phyloP scores from a whole-genome alignment of 768 basidiomycete species.

The Cyclocybe cylindracea region DNA sequence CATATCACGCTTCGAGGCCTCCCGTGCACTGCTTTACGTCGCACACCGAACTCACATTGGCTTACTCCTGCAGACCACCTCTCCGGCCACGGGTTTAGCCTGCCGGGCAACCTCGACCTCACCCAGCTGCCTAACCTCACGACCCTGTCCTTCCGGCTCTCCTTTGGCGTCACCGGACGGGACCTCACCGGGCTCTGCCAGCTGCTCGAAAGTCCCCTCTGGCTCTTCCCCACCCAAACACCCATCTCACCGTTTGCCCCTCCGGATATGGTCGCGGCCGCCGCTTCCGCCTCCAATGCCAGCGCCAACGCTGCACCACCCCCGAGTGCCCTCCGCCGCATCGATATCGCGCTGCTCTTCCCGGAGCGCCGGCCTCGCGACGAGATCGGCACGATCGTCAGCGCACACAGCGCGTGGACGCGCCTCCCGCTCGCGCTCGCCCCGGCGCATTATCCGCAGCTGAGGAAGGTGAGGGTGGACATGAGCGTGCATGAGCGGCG shows the following conservation, averaged over 20 bases:
- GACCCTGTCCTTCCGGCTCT: conserved; percentile 17
- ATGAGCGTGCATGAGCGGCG: conserved; percentile 14
- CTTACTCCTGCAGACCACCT: conserved; percentile 3
- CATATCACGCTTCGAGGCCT: neutral
- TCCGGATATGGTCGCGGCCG: too few species aligned
- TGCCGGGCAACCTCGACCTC: conserved; percentile 14
- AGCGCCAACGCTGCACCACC: neutral
- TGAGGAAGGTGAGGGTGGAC: conserved; percentile 13
- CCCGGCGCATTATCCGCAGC: conserved; percentile 5
- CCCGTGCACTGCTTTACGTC: neutral
- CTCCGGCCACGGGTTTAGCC: conserved; percentile 8
- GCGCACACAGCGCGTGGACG: conserved; percentile 9
- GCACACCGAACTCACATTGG: neutral
- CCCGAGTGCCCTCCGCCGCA: conserved; percentile 2
- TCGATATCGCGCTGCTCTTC: conserved; percentile 14
- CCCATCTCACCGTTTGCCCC: too few species aligned
- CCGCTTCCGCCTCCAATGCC: too few species aligned
- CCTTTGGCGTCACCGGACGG: conserved; percentile 14
- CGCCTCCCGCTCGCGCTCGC: conserved; percentile 7
- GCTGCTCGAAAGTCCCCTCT: conserved; percentile 6
- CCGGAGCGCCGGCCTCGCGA: conserved; percentile 10
- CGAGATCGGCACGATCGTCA: conserved; percentile 2
- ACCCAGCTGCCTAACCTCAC: conserved; percentile 10
- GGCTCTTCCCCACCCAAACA: too few species aligned
- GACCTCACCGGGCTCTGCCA: conserved; percentile 14